Base-by-base conservation (phyloP, 495 filamentous ascomycete species). In the Letharia lupina region DNA sequence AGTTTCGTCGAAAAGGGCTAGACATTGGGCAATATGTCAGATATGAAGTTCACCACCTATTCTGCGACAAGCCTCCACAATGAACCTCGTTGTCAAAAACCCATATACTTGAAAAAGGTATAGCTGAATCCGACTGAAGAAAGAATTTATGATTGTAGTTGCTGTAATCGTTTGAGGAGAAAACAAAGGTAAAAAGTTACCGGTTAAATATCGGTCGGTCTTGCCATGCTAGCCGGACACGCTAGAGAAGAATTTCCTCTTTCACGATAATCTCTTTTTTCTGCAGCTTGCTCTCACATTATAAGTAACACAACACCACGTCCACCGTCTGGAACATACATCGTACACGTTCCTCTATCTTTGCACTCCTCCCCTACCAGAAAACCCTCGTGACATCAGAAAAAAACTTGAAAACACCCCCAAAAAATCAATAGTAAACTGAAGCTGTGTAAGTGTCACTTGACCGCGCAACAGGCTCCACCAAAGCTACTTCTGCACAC, bases 321-420 rank as follows among this genome's bases (percentile, higher is more conserved):
- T 47, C 54, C 18, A 42, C 37, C 50, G 37, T 64, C 45, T 56
- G 63, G 47, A 62, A 58, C 69, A 54, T 58, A 63, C 50, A 23
- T 52, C 50, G 62, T 62, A 23, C 45, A 39, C 59, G 33, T 62
- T 56, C 47, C 61, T 62, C 65, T 54, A 62, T 58, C 56, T 52
- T 65, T 68, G 69, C 69, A 67, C 69, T 65, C 63, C 41, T 63
- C 59, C 70, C 70, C 69, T 67, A 63, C 54, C 54, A 71, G 68
- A 73, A 74, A 74, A 73, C 59, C 64, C 45, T 71, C 67, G 69
- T 72, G 67, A 73, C 60, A 72, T 72, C 75, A 73, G 70, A 82
- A 82, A 83, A 83, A 83, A 84, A 83, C 69, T 80, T 81, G 78
- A 81, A 81, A 78, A 62, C 52, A 70, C 45, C 15, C 31, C 15